A percentile compares a stretch with the other conserved stretches of the same genome.
Conservation (phyloP, 768 basidiomycete genomes). For the Psilocybe tampanensis region DNA sequence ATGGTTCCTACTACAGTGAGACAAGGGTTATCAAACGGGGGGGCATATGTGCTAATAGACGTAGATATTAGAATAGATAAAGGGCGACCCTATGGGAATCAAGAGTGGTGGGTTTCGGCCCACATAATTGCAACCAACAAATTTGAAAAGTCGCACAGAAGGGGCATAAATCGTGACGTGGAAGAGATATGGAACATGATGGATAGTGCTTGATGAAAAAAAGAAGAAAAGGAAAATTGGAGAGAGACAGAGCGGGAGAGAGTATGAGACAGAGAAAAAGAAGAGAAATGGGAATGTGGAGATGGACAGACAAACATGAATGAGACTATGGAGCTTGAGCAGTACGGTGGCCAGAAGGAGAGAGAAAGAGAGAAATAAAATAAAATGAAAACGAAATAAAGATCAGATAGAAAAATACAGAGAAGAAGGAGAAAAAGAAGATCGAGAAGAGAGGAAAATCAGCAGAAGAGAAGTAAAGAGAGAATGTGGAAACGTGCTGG, state of each 20-base stretch:
- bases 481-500: constrained; percentile 24
- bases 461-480: constrained; percentile 16
- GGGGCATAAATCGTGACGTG: constrained; percentile 26
- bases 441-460: constrained; percentile 14
- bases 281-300: constrained; percentile 10
- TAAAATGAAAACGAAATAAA: constrained; percentile 22
- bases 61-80: constrained; percentile 49
- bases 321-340: constrained; percentile 1
- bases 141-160: background rate
- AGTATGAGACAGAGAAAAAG: constrained; percentile 7
- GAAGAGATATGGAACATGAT: constrained; percentile 26
- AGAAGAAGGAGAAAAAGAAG: constrained; percentile 11
- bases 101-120: constrained; percentile 22
- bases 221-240: constrained; percentile 15
- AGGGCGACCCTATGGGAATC: constrained; percentile 27
- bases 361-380: constrained; percentile 18
- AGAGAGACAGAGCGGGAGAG: constrained; percentile 21
- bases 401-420: constrained; percentile 14
- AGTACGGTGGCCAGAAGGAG: constrained; percentile 4
- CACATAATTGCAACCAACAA: constrained; percentile 16
- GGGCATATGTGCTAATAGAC: constrained; percentile 38
- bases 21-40: constrained; percentile 2
- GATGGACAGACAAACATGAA: constrained; percentile 10
- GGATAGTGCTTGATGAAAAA: constrained; percentile 22
- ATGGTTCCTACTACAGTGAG: constrained; percentile 18